Conservation (phyloP, 169 alveolate species). For the Eimeria falciformis region DNA sequence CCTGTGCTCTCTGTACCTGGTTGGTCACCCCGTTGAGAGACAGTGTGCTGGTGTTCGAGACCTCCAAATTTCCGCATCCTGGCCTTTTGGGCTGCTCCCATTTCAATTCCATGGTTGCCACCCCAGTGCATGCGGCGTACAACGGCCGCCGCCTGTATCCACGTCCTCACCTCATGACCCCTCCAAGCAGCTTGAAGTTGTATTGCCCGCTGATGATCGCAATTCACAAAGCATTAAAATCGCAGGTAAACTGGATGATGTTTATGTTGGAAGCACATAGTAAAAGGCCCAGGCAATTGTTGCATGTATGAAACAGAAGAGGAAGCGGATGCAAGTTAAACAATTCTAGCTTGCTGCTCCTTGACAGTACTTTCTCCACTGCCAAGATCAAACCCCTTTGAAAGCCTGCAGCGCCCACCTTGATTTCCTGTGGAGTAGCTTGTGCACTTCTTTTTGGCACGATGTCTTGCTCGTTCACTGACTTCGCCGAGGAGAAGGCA, state of each 20-base stretch:
- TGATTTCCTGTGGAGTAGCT: background rate
- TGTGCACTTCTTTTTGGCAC: background rate
- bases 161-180: conserved; percentile 52
- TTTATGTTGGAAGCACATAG: background rate
- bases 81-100: too few species aligned
- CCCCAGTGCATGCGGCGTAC: conserved; percentile 45
- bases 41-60: too few species aligned
- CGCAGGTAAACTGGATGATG: background rate
- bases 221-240: background rate
- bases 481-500: background rate
- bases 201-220: conserved; percentile 9
- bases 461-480: background rate
- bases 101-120: too few species aligned
- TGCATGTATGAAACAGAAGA: background rate
- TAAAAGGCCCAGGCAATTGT: too few species aligned
- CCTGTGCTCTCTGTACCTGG: too few species aligned
- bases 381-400: background rate
- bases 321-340: background rate
- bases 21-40: too few species aligned
- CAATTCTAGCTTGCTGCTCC: too few species aligned
- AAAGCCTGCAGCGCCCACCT: background rate
- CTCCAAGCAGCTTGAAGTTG: conserved; percentile 50
- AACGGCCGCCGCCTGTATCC: conserved; percentile 57
- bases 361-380: background rate
- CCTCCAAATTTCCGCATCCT: too few species aligned